Evolutionary conservation across 2,329 filamentous ascomycete genomes (phyloP).

Genomic region (Rutstroemia sp.): DNA sequence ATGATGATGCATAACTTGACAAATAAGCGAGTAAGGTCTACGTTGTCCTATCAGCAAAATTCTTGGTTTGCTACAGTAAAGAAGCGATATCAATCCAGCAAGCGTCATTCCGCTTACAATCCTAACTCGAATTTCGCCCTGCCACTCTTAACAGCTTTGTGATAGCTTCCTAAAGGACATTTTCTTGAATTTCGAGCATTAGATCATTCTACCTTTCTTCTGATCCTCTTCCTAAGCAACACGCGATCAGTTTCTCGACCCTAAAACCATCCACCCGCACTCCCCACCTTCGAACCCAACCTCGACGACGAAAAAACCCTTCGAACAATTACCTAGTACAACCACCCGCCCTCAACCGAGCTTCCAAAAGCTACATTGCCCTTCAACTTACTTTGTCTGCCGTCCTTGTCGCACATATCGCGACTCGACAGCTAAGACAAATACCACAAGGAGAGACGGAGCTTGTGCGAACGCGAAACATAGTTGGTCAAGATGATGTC

Average conservation of each 20-base stretch:
- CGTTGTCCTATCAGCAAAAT: background rate
- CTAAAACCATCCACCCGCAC: background rate
- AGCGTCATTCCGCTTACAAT: conserved; percentile 3
- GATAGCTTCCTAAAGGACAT: background rate
- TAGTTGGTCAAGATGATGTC: conserved; percentile 59
- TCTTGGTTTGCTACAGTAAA: background rate
- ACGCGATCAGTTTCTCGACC: background rate
- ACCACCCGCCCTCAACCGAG: conserved; percentile 1
- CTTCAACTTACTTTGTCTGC: background rate
- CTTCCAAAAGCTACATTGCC: conserved; percentile 2
- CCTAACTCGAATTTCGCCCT: background rate
- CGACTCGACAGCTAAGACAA: background rate
- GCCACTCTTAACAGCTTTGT: background rate
- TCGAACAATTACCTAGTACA: background rate
- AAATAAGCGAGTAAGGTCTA: conserved; percentile 2
- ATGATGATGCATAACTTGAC: background rate
- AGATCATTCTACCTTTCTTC: background rate
- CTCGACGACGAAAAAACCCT: conserved; percentile 5
- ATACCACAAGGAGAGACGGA: background rate
- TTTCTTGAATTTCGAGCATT: background rate
- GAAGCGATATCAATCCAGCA: background rate
- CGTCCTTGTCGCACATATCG: background rate
- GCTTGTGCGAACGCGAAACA: conserved; percentile 12
- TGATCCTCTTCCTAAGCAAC: background rate
- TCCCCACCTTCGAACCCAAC: conserved; percentile 9